Evolutionary conservation across 169 alveolate species (phyloP), one percentile per base, ranked within the genome.

Genomic region (Eimeria acervulina): DNA sequence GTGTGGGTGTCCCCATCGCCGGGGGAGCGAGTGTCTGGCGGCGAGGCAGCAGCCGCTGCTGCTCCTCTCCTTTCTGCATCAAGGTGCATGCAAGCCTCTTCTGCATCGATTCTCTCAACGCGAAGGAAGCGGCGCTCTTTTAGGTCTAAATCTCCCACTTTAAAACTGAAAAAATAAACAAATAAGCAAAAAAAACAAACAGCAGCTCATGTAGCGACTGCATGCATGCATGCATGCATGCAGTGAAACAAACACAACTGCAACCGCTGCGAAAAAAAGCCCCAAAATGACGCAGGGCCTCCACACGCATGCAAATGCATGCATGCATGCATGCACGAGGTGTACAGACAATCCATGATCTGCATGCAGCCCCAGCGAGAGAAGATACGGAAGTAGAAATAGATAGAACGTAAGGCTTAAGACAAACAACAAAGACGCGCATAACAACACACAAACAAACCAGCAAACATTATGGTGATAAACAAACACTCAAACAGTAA

Each of bases 71-170:
- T 10, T 0, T 12, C 61, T 6, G 38, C 85, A 26, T 80, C 90
- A 7, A 42, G 44, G 13, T 80, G 68, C 63, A 51, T 80, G 5
- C 13, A 21, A 1, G 51, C 0, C n/a, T 68, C 78, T 40, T 33
- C 36, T 4, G 15, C 8, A 10, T 81, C 28, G 13, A 42, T 44
- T 26, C 76, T 52, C 59, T 51, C 78, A 8, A 84, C 59, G 26
- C 78, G 23, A 15, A 63, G 78, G 38, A 84, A 84, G 38, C 92
- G 92, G n/a, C 76, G 33, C 31, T 6, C 42, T 59, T 84, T 40
- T 7, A 51, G 19, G 59, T 84, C 92, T 21, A 84, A 40, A 38
- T 84, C 78, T 21, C 70, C 92, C 55, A 84, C 92, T 59, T 55
- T 31, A 59, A 51, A 33, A 33, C 92, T 84, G 78, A n/a, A 36